Evolutionary conservation across 176 grass and related monocot species (phyloP), one percentile per base, ranked within the genome.

Genomic region (Saccharum spontaneum): DNA sequence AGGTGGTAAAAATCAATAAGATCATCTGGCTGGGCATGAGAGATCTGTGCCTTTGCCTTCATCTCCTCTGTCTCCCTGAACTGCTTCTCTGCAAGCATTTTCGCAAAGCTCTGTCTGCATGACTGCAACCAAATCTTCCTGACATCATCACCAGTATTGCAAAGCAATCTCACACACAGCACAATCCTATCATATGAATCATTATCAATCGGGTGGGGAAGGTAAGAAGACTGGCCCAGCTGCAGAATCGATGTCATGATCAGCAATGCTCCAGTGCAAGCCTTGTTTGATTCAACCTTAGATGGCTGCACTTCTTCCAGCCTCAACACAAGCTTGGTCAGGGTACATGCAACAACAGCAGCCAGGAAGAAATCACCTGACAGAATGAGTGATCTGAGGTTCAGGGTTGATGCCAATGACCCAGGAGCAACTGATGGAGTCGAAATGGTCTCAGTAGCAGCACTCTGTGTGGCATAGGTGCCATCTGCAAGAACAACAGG

Each of bases 1-100:
- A 95, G 64, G 83, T 95, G 93, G 88, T 92, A 92, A 83, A 95
- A 95, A 80, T 95, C 93, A 81, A 95, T 95, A 72, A 95, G 83
- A 86, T 95, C 93, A 82, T 95, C 93, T 33, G 90, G 90, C 86
- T 95, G 93, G 36, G 93, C 88, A 88, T 92, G 85, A 55, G 82
- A 92, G 65, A 90, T 72, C 75, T 92, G 93, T 23, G 83, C 88
- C 78, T 95, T 95, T 3, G 79, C 90, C 81, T 88, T 89, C 80
- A 95, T 52, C 83, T 95, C 88, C 82, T 95, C 88, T 33, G 85
- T 95, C 88, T 95, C 93, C 84, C 90, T 88, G 45, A 92, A 95
- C 37, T 92, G 93, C 69, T 95, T 95, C 75, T 95, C 93, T 62
- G 90, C 90, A 71, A 95, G 93, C 93, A 92, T 95, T 61, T 90